A percentile compares a stretch with the other conserved stretches of the same genome.
Evolutionary conservation across 1,284 basidiomycete genomes (phyloP).

Genomic region (Fomitopsis palustris): DNA sequence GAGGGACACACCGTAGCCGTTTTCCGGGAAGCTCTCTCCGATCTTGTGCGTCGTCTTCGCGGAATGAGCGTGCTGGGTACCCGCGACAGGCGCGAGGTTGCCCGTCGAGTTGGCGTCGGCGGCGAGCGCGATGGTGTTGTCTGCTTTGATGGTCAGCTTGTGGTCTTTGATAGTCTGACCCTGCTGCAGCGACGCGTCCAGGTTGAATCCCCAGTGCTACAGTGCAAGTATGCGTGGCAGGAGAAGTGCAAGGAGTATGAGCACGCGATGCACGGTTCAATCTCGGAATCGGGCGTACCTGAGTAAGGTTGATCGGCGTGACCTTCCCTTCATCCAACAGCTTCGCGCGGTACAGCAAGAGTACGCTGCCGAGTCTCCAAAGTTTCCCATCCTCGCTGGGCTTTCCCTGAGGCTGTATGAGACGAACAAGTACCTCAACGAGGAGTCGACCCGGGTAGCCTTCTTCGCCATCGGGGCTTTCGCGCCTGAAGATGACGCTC

Average conservation of each 20-base stretch:
- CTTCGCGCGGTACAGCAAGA: constrained; percentile 66
- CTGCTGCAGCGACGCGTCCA: constrained; percentile 58
- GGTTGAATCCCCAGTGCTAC: constrained; percentile 80
- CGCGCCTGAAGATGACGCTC: constrained; percentile 50
- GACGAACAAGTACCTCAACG: constrained; percentile 55
- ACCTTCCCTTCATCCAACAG: constrained; percentile 48
- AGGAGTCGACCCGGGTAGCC: constrained; percentile 60
- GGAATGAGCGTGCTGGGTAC: constrained; percentile 47
- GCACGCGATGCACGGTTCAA: not conserved
- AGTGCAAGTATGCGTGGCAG: constrained; percentile 3
- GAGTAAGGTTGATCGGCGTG: constrained; percentile 71
- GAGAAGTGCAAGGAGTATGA: not conserved
- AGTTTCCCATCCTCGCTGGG: constrained; percentile 32
- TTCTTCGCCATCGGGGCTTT: constrained; percentile 65
- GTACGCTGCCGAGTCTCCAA: constrained; percentile 56
- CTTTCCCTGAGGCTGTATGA: constrained; percentile 46
- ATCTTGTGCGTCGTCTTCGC: constrained; percentile 46
- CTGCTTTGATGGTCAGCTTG: constrained; percentile 56
- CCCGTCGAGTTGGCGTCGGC: constrained; percentile 50
- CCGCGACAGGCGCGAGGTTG: constrained; percentile 41
- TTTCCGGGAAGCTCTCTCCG: constrained; percentile 51
- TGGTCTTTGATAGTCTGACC: constrained; percentile 52
- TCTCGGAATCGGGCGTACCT: constrained; percentile 38
- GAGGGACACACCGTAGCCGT: constrained; percentile 49
- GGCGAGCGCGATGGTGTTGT: constrained; percentile 52